Evolutionary conservation across 345 rosid species (phyloP).

Genomic region (Eucalyptus cladocalyx): DNA sequence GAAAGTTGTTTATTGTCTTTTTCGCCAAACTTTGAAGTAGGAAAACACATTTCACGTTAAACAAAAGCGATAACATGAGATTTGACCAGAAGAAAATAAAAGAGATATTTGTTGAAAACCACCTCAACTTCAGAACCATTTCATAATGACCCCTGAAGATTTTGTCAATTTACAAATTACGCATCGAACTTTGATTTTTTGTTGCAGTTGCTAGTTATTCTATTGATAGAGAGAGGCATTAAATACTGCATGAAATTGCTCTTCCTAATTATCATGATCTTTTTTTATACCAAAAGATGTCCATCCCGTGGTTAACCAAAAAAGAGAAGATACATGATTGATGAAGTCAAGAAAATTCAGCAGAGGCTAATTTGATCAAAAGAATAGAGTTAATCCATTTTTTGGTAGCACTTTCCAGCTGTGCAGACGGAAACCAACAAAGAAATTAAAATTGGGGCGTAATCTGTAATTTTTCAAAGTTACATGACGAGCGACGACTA

Average conservation of each 20-base stretch:
- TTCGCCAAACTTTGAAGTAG: background rate
- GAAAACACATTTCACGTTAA: background rate
- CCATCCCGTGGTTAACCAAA: background rate
- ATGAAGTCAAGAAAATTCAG: background rate
- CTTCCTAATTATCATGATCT: background rate
- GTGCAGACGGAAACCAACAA: background rate
- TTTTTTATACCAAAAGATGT: background rate
- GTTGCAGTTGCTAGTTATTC: background rate
- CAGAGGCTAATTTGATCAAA: background rate
- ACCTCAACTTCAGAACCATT: background rate
- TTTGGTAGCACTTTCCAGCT: background rate
- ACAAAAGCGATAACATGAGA: background rate
- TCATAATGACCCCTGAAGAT: background rate
- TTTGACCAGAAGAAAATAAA: background rate
- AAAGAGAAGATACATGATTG: background rate
- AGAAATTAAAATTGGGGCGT: background rate
- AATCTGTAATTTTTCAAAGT: background rate
- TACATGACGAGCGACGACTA: background rate
- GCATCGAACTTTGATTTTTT: background rate
- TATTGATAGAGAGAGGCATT: background rate
- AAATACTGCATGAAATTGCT: background rate
- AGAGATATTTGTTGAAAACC: background rate
- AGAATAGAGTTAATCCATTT: background rate
- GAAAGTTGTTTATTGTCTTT: background rate
- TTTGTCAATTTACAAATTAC: background rate